Percentiles rank a stretch among this genome's conserved stretches.
These are phyloP conservation scores for Apiotrichum brassicae DNA, from an alignment of 1,284 basidiomycete genomes.

Conservation along the genomic window DNA sequence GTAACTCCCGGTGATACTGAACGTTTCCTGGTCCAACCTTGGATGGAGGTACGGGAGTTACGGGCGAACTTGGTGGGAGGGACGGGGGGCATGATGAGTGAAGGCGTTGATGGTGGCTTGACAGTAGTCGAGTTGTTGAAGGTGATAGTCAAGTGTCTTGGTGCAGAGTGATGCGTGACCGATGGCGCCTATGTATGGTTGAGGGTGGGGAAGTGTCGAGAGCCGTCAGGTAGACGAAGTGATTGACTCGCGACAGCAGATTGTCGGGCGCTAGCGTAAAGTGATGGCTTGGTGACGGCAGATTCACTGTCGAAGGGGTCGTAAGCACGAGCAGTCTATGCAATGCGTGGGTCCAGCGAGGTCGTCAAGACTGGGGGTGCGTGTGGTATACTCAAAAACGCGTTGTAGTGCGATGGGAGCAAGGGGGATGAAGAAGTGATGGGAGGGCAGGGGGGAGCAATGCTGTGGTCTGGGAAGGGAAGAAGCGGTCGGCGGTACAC, in stretches of 20 bases:
- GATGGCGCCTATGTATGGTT: neutral
- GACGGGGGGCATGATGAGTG: constrained; percentile 35
- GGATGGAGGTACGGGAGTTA: constrained; percentile 36
- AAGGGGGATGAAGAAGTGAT: neutral
- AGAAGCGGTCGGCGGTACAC: neutral
- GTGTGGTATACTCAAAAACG: neutral
- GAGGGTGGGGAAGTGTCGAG: neutral
- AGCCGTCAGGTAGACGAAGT: neutral
- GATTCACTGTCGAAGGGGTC: constrained; percentile 5
- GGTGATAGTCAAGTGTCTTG: too few species aligned
- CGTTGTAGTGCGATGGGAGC: neutral
- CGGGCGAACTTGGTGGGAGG: constrained; percentile 37
- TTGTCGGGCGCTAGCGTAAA: neutral
- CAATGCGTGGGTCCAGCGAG: constrained; percentile 3
- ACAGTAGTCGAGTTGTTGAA: neutral
- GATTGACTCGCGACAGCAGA: neutral
- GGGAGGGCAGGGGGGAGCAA: too few species aligned
- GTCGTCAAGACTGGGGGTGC: constrained; percentile 8
- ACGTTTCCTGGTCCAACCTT: constrained; percentile 39
- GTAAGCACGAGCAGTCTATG: constrained; percentile 11
- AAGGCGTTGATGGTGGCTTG: neutral
- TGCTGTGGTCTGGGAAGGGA: neutral
- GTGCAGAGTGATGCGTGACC: neutral
- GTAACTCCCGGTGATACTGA: constrained; percentile 31
- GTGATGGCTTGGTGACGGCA: neutral